Evolutionary conservation across 129 eudicot species (phyloP).

Genomic region (Artemisia tridentata): DNA sequence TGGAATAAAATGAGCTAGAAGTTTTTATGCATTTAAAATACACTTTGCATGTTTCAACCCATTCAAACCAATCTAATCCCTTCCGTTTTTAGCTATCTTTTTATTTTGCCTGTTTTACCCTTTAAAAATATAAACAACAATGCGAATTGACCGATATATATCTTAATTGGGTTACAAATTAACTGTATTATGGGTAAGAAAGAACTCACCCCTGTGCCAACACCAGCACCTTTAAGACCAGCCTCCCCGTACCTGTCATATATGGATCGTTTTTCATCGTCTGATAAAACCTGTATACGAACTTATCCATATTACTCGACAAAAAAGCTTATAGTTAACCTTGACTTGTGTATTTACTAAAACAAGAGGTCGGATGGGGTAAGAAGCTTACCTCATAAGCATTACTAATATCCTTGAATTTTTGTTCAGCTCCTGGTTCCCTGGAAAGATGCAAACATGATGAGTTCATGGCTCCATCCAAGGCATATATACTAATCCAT

Average conservation of each 20-base stretch:
- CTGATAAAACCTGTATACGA: slow-evolving; percentile 74
- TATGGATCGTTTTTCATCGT: slow-evolving; percentile 94
- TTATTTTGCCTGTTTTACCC: neutral
- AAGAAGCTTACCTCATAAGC: slow-evolving; percentile 77
- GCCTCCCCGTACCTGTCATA: slow-evolving; percentile 95
- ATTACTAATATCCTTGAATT: slow-evolving; percentile 91
- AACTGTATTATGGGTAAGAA: slow-evolving; percentile 12
- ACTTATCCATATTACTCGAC: slow-evolving; percentile 6
- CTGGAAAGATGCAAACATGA: slow-evolving; percentile 38
- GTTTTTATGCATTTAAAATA: too few relatives aligned
- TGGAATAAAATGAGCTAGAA: neutral
- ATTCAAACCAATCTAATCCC: neutral
- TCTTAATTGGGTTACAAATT: neutral
- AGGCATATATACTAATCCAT: neutral
- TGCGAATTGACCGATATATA: neutral
- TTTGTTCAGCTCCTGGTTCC: slow-evolving; percentile 89
- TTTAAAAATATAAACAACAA: neutral
- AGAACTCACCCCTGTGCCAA: slow-evolving; percentile 76
- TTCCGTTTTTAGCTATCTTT: neutral
- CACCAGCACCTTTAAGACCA: slow-evolving; percentile 91
- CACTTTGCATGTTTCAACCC: neutral
- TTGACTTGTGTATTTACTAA: slow-evolving; percentile 10
- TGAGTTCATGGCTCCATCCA: slow-evolving; percentile 9
- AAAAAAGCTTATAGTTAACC: neutral
- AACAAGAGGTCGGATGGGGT: slow-evolving; percentile 18